phyloP scores from a whole-genome alignment of 371 early-diverging fungal species.

The Mucor plumbeus region DNA sequence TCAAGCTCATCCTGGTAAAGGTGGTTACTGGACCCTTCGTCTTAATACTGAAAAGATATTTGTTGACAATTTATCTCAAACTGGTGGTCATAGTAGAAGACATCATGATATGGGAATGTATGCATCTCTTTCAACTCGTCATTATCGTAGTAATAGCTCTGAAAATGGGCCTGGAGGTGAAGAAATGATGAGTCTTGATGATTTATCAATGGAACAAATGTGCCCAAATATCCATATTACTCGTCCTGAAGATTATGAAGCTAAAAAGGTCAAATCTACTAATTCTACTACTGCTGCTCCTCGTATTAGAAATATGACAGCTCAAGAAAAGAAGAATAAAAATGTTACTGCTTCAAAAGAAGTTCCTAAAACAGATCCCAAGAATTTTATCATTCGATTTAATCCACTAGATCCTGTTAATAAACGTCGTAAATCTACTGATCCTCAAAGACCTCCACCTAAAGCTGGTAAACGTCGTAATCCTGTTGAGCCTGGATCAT shows the following conservation, averaged over 20 bases:
- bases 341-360: neutral
- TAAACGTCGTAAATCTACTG: conserved; percentile 8
- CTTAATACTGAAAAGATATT: conserved; percentile 49
- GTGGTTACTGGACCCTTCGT: conserved; percentile 92
- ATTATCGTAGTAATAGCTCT: neutral
- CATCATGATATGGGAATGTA: conserved; percentile 53
- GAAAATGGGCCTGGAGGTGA: neutral
- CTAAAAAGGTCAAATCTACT: conserved; percentile 23
- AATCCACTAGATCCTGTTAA: conserved; percentile 9
- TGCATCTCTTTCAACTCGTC: conserved; percentile 33
- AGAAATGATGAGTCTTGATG: neutral
- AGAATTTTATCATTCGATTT: conserved; percentile 25
- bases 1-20: conserved; percentile 94
- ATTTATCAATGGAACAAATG: neutral
- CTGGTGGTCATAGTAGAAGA: conserved; percentile 52
- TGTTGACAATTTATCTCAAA: conserved; percentile 52
- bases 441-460: conserved; percentile 17
- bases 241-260: conserved; percentile 36
- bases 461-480: conserved; percentile 18
- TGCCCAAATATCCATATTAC: conserved; percentile 34
- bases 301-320: conserved; percentile 22
- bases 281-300: conserved; percentile 8
- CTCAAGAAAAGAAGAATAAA: conserved; percentile 20
- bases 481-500: conserved; percentile 23
- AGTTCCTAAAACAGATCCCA: conserved; percentile 27